These are phyloP conservation scores for Trametes meyenii DNA, from an alignment of 768 basidiomycete species.

Conservation along the genomic window DNA sequence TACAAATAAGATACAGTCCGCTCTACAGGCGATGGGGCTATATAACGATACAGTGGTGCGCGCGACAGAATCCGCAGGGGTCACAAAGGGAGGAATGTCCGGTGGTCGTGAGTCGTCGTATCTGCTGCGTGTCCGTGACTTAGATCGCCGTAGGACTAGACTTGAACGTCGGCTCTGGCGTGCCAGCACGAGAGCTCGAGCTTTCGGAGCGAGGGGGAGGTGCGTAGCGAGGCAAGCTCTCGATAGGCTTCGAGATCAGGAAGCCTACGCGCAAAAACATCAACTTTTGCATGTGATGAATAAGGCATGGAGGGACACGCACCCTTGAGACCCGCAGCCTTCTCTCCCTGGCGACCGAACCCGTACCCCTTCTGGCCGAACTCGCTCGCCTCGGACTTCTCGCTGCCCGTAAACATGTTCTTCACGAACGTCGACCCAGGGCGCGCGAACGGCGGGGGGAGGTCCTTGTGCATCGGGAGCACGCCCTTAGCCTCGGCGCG, in stretches of 20 bases:
- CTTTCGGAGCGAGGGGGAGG: slow-evolving; percentile 33
- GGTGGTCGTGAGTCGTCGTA: slow-evolving; percentile 18
- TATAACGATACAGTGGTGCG: slow-evolving; percentile 26
- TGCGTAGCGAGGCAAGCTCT: slow-evolving; percentile 57
- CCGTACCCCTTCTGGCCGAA: slow-evolving; percentile 52
- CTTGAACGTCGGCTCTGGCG: slow-evolving; percentile 35
- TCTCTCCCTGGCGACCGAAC: slow-evolving; percentile 83
- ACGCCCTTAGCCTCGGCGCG: slow-evolving; percentile 57
- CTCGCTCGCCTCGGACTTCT: slow-evolving; percentile 23
- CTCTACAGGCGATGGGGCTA: slow-evolving; percentile 13
- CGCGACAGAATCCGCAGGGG: slow-evolving; percentile 1
- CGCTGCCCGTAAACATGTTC: slow-evolving; percentile 29
- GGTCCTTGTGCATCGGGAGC: slow-evolving; percentile 51
- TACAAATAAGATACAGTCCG: slow-evolving; percentile 16
- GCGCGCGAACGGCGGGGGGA: slow-evolving; percentile 32
- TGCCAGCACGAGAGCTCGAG: slow-evolving; percentile 31
- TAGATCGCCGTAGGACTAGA: slow-evolving; percentile 36
- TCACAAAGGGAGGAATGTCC: slow-evolving; percentile 3
- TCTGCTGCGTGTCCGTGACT: slow-evolving; percentile 11
- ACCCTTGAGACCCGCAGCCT: slow-evolving; percentile 70
- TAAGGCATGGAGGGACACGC: slow-evolving; percentile 26
- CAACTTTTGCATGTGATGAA: background rate
- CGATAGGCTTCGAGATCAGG: slow-evolving; percentile 57
- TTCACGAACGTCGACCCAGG: slow-evolving; percentile 27
- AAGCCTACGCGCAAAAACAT: slow-evolving; percentile 44